These are phyloP conservation scores for Pichia sorboxylosa DNA, from an alignment of 1,139 yeast species.

Conservation along the genomic window DNA sequence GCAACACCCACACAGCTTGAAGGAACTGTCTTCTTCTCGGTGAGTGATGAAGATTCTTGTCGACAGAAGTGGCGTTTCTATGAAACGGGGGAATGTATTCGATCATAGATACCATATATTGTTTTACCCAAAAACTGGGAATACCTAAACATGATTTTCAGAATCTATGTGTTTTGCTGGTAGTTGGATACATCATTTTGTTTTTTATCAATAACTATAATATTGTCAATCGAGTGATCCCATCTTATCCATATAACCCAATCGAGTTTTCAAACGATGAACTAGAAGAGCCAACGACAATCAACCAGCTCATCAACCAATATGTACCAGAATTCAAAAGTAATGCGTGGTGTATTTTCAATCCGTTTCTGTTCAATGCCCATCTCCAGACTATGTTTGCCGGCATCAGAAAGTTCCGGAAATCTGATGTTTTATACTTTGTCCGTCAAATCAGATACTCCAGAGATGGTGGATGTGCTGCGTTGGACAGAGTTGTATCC, in stretches of 20 bases:
- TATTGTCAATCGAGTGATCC: constrained; percentile 9
- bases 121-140: too few relatives aligned
- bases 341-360: constrained; percentile 40
- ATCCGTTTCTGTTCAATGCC: constrained; percentile 63
- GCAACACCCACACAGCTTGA: too few relatives aligned
- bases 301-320: constrained; percentile 10
- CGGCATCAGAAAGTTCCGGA: constrained; percentile 43
- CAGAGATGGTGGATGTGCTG: constrained; percentile 60
- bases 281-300: constrained; percentile 1
- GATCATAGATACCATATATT: too few relatives aligned
- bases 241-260: constrained; percentile 10
- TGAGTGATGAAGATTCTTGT: too few relatives aligned
- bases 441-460: constrained; percentile 61
- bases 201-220: constrained; percentile 6
- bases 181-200: constrained; percentile 1
- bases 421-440: constrained; percentile 50
- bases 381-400: constrained; percentile 68
- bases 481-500: constrained; percentile 65
- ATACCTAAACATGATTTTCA: too few relatives aligned
- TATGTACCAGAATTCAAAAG: constrained; percentile 34
- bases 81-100: too few relatives aligned
- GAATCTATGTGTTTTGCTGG: constrained; percentile 8
- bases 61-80: too few relatives aligned
- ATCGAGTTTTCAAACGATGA: constrained; percentile 5
- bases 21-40: too few relatives aligned